phyloP scores from a whole-genome alignment of 2,329 filamentous ascomycete species.

The Xylaria sp. region DNA sequence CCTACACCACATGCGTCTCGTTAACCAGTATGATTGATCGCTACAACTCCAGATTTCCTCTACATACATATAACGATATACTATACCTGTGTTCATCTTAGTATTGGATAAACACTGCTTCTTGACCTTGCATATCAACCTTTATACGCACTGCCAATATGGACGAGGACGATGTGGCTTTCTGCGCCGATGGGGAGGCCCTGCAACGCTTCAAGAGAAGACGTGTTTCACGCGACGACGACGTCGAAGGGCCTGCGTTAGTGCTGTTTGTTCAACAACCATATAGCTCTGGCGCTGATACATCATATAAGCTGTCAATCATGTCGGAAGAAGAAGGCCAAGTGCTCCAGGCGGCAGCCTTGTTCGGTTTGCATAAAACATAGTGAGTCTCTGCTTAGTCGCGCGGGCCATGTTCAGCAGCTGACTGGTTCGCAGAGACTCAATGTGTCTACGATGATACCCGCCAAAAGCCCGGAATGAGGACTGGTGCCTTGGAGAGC shows the following conservation, averaged over 20 bases:
- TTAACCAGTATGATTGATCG: too few species aligned
- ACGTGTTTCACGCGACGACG: conserved; percentile 4
- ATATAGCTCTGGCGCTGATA: too few species aligned
- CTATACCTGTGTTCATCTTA: too few species aligned
- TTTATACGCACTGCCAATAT: not conserved
- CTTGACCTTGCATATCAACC: too few species aligned
- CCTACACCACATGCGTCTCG: too few species aligned
- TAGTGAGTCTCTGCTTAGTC: conserved; percentile 33
- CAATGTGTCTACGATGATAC: conserved; percentile 41
- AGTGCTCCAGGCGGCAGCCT: conserved; percentile 46
- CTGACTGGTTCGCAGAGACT: too few species aligned
- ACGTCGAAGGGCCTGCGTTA: conserved; percentile 6
- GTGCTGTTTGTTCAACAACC: too few species aligned
- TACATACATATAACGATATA: too few species aligned
- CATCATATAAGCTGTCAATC: conserved; percentile 38
- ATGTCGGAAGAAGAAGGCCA: conserved; percentile 49
- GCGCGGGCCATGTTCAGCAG: too few species aligned
- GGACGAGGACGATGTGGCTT: not conserved
- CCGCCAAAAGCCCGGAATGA: conserved; percentile 39
- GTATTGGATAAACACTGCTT: too few species aligned
- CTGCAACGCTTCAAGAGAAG: conserved; percentile 2
- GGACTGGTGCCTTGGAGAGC: conserved; percentile 40
- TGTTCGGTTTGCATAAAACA: conserved; percentile 45
- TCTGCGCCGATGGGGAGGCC: not conserved
- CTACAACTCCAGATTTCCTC: too few species aligned